A percentile compares a stretch with the other conserved stretches of the same genome.
Evolutionary conservation across 371 early-diverging fungal species (phyloP).

Genomic region (Mortierella sp.): DNA sequence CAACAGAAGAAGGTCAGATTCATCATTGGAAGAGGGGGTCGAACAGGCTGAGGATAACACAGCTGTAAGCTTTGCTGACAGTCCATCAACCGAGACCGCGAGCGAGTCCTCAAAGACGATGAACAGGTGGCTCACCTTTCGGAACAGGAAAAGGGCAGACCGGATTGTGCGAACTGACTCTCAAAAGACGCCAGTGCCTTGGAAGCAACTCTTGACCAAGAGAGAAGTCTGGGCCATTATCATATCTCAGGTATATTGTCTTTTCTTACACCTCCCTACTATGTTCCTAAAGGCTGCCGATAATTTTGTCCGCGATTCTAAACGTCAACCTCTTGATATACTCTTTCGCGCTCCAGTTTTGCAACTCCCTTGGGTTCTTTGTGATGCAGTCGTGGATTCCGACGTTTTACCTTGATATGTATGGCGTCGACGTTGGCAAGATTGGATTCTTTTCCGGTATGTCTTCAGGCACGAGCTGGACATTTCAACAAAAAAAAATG

Average conservation of each 20-base stretch:
- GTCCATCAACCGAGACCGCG: neutral
- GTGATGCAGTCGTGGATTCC: constrained; percentile 58
- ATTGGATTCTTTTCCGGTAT: constrained; percentile 59
- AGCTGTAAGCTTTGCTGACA: neutral
- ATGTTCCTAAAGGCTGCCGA: neutral
- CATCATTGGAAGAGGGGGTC: neutral
- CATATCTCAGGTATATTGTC: constrained; percentile 38
- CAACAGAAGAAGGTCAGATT: neutral
- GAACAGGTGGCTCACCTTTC: constrained; percentile 33
- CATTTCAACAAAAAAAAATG: neutral
- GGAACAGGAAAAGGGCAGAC: constrained; percentile 9
- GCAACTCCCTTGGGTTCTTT: constrained; percentile 55
- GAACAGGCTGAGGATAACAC: neutral
- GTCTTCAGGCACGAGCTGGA: neutral
- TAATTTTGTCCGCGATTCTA: constrained; percentile 5
- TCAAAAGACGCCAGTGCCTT: constrained; percentile 24
- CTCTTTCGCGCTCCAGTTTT: constrained; percentile 22
- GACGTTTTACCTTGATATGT: constrained; percentile 56
- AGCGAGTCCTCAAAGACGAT: neutral
- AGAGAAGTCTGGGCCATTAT: constrained; percentile 57
- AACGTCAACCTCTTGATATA: neutral
- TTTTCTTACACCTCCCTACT: neutral
- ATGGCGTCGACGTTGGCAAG: constrained; percentile 56
- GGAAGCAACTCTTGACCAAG: constrained; percentile 29
- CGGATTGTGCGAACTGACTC: neutral